These are phyloP conservation scores for Aspergillus affinis DNA, from an alignment of 495 filamentous ascomycete species.

Conservation along the genomic window DNA sequence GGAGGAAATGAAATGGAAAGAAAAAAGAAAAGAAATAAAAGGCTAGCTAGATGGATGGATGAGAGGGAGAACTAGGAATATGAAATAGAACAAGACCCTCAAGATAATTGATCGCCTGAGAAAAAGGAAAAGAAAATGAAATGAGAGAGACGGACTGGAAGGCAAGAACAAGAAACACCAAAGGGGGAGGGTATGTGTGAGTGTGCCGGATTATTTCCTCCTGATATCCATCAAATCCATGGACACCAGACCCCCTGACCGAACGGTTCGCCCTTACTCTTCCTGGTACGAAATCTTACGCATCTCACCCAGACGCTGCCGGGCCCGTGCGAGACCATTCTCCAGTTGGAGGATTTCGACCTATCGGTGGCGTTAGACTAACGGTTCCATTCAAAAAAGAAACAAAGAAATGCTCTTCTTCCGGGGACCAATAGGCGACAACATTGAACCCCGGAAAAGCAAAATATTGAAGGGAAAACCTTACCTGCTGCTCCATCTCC, in stretches of 20 bases:
- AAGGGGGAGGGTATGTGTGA: no score
- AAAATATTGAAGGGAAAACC: no score
- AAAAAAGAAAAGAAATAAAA: neutral
- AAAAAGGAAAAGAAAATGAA: neutral
- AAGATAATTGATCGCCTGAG: neutral
- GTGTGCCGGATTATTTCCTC: no score
- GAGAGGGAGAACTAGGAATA: neutral
- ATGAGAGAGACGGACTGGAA: neutral
- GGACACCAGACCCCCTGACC: no score
- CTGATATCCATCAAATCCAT: no score
- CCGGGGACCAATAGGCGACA: neutral
- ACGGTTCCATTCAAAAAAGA: neutral
- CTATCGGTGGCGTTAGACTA: conserved; percentile 39
- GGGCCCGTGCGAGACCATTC: conserved; percentile 77
- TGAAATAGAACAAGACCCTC: conserved; percentile 8
- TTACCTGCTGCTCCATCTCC: conserved; percentile 99
- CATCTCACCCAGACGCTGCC: conserved; percentile 92
- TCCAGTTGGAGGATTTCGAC: conserved; percentile 97
- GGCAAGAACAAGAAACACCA: neutral
- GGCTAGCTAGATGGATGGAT: neutral
- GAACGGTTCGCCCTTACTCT: no score
- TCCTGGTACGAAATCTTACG: conserved; percentile 97
- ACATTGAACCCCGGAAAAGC: conserved; percentile 11
- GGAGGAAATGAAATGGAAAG: neutral
- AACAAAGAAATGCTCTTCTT: neutral